Evolutionary conservation across 352 stramenopile genomes (phyloP).

Genomic region (Phytophthora macrochlamydospora): DNA sequence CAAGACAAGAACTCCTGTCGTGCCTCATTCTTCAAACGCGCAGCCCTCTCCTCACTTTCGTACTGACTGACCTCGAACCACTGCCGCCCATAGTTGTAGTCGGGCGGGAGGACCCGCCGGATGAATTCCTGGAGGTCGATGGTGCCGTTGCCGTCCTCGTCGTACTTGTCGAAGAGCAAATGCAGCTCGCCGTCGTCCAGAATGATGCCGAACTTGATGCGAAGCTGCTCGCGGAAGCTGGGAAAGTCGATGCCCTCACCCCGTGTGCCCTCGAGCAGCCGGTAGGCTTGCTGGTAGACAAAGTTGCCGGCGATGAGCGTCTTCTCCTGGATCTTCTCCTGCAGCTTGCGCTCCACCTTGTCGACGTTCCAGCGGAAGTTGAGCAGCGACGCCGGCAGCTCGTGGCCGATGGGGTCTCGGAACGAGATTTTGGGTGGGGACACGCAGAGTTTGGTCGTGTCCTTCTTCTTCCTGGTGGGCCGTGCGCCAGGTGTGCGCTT

Average conservation of each 20-base stretch:
- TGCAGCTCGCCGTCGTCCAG: constrained; percentile 73
- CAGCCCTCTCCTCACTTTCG: constrained; percentile 65
- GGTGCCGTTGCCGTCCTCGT: constrained; percentile 77
- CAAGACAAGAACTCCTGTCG: constrained; percentile 63
- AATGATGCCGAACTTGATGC: constrained; percentile 82
- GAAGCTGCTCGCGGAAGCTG: constrained; percentile 77
- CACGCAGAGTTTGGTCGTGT: constrained; percentile 37
- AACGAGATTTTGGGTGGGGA: constrained; percentile 67
- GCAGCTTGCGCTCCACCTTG: constrained; percentile 82
- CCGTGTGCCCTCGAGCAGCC: constrained; percentile 72
- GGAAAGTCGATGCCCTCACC: constrained; percentile 79
- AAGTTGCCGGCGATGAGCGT: constrained; percentile 86
- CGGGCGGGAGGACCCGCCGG: constrained; percentile 66
- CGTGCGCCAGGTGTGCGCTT: constrained; percentile 30
- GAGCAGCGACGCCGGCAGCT: constrained; percentile 62
- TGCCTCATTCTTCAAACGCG: constrained; percentile 58
- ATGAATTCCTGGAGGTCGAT: constrained; percentile 89
- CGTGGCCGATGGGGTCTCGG: constrained; percentile 63
- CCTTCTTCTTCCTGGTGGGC: constrained; percentile 35
- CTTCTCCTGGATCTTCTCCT: constrained; percentile 88
- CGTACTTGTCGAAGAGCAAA: constrained; percentile 86
- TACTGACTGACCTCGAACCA: constrained; percentile 82
- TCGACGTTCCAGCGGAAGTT: constrained; percentile 81
- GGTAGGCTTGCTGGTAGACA: constrained; percentile 87
- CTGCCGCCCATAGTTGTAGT: constrained; percentile 76